Percentiles rank a stretch among this genome's conserved stretches.
Evolutionary conservation across 257 asterid species (phyloP).

Genomic region (Solanum gracilifrons): DNA sequence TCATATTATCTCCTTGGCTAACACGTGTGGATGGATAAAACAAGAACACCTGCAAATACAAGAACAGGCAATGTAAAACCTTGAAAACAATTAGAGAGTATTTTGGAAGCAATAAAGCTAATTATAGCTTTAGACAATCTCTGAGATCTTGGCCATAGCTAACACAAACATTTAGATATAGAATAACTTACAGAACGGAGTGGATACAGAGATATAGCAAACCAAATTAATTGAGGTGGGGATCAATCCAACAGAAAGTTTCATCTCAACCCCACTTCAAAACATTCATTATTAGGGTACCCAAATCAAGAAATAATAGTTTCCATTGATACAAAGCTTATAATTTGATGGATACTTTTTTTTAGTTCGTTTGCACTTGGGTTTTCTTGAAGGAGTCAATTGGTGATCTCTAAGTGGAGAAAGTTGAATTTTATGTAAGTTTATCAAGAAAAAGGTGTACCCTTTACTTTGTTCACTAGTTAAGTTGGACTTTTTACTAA

Average conservation of each 20-base stretch:
- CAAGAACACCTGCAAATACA: slow-evolving; percentile 58
- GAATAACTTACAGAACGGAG: not conserved
- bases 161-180: not conserved
- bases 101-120: not conserved
- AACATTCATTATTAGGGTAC: not conserved
- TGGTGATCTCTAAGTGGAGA: not conserved
- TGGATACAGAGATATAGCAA: not conserved
- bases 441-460: not conserved
- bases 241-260: not conserved
- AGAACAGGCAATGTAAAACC: not conserved
- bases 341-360: not conserved
- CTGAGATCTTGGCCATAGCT: not conserved
- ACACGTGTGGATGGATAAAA: slow-evolving; percentile 51
- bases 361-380: not conserved
- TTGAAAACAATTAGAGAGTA: not conserved
- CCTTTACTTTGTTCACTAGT: not conserved
- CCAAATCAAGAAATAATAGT: not conserved
- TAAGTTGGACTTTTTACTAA: not conserved
- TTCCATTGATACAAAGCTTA: not conserved
- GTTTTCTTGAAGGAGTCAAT: not conserved
- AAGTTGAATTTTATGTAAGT: not conserved
- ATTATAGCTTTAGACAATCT: not conserved
- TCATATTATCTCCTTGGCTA: slow-evolving; percentile 41
- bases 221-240: not conserved
- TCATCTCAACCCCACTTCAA: not conserved